Evolutionary conservation across 768 basidiomycete species (phyloP), one percentile per base, ranked within the genome.

Genomic region (Hemileccinum impolitum): DNA sequence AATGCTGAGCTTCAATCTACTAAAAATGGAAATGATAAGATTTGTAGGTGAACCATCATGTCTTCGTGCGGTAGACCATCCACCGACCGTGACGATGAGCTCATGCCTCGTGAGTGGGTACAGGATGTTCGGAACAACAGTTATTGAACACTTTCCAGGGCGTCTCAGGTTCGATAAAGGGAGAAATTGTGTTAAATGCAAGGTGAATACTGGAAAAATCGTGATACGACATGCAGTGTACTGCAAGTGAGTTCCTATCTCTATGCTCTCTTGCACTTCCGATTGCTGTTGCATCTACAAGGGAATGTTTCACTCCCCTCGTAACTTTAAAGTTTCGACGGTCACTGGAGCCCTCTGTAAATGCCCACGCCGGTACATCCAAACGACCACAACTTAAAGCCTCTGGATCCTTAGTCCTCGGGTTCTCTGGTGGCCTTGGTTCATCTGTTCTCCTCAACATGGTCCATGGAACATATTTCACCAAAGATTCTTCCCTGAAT

Each of bases 151-250:
- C 23, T 31, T 53, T 4, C n/a, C 39, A 90, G 88, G 78, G 28
- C 80, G 82, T 21, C 68, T 71, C 45, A 88, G 80, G 59, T 87
- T 80, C 57, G 85, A 86, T 61, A 82, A 79, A 65, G 75, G 81
- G 3, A 84, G 73, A 51, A 61, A 66, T 12, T 92, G 89, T 56
- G 75, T 88, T n/a, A 85, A 83, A 58, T 92, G 90, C 67, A 90
- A 88, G 63, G 70, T 66, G 26, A 76, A 75, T 21, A 54, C 47
- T 7, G 90, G 87, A 19, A 86, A 82, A 45, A 70, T 90, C 25
- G 82, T 90, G 41, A 80, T 90, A 47, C 76, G 87, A 36, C 87
- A 91, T 63, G 81, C 85, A 13, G 85, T 88, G 17, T 92, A 91
- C 61, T 92, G 90, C 87, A 88, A 82, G 89, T 89, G 59, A 58